Conservation (phyloP, 257 asterid species). For the Nicotiana knightiana region DNA sequence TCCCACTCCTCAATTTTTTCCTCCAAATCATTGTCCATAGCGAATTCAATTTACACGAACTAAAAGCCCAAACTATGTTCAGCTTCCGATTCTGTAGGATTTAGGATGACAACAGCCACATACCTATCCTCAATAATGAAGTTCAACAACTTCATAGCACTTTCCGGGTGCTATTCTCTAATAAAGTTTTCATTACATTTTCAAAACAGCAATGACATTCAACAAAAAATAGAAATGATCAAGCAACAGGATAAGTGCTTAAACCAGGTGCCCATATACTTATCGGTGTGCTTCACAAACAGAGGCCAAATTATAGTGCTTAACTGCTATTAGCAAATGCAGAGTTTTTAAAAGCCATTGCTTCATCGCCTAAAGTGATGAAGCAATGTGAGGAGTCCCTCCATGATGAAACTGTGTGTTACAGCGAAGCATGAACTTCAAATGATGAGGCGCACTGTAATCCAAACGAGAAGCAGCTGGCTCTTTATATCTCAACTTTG, state of each 20-base stretch:
- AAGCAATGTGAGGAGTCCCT: not conserved
- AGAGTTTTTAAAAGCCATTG: not conserved
- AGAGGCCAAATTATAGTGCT: not conserved
- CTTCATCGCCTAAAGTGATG: not conserved
- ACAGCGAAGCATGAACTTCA: not conserved
- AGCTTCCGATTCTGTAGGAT: not conserved
- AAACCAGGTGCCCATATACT: not conserved
- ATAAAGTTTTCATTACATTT: not conserved
- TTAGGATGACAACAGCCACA: not conserved
- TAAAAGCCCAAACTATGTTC: not conserved
- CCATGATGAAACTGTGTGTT: not conserved
- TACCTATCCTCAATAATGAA: not conserved
- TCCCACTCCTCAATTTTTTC: not conserved
- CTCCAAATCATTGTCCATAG: not conserved
- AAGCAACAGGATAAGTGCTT: not conserved
- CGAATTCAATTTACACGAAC: not conserved
- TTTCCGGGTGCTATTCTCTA: not conserved
- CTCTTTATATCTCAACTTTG: not conserved
- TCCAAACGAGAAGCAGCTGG: not conserved
- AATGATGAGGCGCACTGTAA: not conserved
- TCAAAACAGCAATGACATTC: not conserved
- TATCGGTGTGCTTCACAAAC: not conserved
- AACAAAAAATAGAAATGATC: not conserved
- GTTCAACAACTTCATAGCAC: not conserved
- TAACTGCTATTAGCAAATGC: not conserved